Conservation (phyloP, 1,284 basidiomycete genomes). For the Cutaneotrichosporon dermatis region DNA sequence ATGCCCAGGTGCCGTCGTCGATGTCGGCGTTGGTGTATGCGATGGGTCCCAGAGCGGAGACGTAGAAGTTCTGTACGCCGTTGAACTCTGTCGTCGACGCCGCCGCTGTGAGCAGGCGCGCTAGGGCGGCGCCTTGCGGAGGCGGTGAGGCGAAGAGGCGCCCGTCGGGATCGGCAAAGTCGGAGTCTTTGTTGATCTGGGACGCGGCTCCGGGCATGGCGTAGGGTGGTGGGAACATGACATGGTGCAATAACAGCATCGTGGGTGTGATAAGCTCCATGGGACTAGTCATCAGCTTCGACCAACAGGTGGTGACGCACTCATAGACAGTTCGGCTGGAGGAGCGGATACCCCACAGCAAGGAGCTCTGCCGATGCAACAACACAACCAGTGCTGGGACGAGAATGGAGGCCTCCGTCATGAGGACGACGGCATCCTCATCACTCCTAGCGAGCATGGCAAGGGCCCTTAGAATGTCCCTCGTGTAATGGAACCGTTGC, state of each 20-base stretch:
- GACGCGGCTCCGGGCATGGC: neutral
- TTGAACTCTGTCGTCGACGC: constrained; percentile 52
- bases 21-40: constrained; percentile 62
- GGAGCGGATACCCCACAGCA: constrained; percentile 33
- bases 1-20: constrained; percentile 7
- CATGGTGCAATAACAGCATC: constrained; percentile 37
- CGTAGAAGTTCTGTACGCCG: constrained; percentile 68
- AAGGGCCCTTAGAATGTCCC: constrained; percentile 19
- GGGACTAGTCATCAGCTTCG: constrained; percentile 20
- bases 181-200: neutral
- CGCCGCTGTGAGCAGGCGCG: constrained; percentile 19
- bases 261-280: constrained; percentile 27
- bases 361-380: constrained; percentile 27
- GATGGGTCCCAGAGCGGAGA: constrained; percentile 67
- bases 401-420: constrained; percentile 31
- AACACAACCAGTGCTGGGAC: constrained; percentile 32
- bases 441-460: constrained; percentile 31
- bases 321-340: neutral
- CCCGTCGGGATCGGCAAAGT: constrained; percentile 6
- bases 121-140: constrained; percentile 36
- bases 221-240: constrained; percentile 35
- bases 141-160: constrained; percentile 1
- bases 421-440: constrained; percentile 33
- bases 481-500: constrained; percentile 11
- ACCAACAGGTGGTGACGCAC: neutral